Base-by-base conservation (phyloP, 2,329 filamentous ascomycete species). In the Bipolaris victoriae region DNA sequence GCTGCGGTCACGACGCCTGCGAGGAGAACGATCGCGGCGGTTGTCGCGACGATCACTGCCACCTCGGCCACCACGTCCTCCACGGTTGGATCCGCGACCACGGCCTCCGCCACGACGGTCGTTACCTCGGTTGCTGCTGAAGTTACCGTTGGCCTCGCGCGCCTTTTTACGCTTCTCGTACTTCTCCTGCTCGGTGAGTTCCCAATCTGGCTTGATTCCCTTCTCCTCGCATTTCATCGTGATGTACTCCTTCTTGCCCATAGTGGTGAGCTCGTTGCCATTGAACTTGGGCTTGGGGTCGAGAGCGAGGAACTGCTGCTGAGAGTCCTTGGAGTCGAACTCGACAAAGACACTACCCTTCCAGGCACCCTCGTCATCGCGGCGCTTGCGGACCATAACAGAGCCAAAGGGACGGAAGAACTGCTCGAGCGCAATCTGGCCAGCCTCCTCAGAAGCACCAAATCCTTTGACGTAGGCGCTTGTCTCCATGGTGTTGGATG, bases 291-390 rank as follows among this genome's bases (percentile, higher is more conserved):
- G 95, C 76, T 90, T 88, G 18, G 91, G 88, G 52, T 96, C 90
- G 39, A 92, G 80, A 13, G 82, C 86, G 60, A 97, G 80, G 79
- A 99, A 99, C 57, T 87, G 87, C 76, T 92, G 84, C 69, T 91
- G 88, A 20, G 86, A 84, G 66, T 96, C 91, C 71, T 92, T 89
- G 48, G 86, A 86, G 61, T 86, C 84, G 77, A 98, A 99, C 78
- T 97, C 94, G 64, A 97, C 91, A 74, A 97, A 98, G 57, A 97
- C 91, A 66, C 92, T 97, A 67, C 94, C 92, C 84, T 99, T 99
- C 88, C 98, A 99, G 50, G 84, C 80, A 70, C 87, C 88, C 7
- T 66, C 57, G 47, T 85, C 79, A 59, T 88, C 81, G 47, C 95
- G 92, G 66, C 96, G 91, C 62, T 99, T 89, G 72, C 94, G 93